Percentiles rank a stretch among this genome's conserved stretches.
phyloP scores from a whole-genome alignment of 805 yeast genomes.

The Hanseniaspora taiwanica region DNA sequence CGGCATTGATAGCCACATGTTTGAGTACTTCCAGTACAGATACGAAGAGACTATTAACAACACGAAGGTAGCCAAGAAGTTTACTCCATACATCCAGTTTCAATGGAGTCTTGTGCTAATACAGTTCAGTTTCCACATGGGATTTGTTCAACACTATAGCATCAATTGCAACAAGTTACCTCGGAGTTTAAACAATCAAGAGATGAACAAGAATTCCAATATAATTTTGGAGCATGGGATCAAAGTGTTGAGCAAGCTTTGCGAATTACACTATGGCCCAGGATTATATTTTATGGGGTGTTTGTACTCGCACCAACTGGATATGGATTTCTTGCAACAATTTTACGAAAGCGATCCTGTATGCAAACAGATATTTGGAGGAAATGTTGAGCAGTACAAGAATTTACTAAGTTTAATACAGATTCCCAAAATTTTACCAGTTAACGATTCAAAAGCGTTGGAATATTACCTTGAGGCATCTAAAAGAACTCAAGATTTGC shows the following conservation, averaged over 20 bases:
- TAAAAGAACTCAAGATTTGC: slow-evolving; percentile 7
- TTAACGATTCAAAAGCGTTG: slow-evolving; percentile 48
- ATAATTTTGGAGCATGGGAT: slow-evolving; percentile 44
- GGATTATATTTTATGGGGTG: slow-evolving; percentile 51
- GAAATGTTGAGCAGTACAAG: neutral
- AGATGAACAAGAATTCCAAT: slow-evolving; percentile 37
- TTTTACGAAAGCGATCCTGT: slow-evolving; percentile 5
- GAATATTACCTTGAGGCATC: slow-evolving; percentile 29
- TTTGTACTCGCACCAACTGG: slow-evolving; percentile 39
- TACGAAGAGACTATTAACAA: slow-evolving; percentile 17
- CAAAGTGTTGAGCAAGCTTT: slow-evolving; percentile 45
- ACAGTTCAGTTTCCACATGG: slow-evolving; percentile 31
- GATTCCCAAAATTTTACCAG: slow-evolving; percentile 31
- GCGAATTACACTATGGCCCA: slow-evolving; percentile 34
- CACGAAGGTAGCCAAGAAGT: slow-evolving; percentile 13
- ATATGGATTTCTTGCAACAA: slow-evolving; percentile 22
- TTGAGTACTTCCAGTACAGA: slow-evolving; percentile 11
- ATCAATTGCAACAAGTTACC: slow-evolving; percentile 34
- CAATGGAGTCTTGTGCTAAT: slow-evolving; percentile 48
- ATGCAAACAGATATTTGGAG: slow-evolving; percentile 1
- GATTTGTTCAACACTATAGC: slow-evolving; percentile 30
- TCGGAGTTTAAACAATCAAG: slow-evolving; percentile 28
- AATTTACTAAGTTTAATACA: slow-evolving; percentile 1
- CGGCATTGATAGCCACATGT: slow-evolving; percentile 13
- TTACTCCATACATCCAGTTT: slow-evolving; percentile 42